A percentile compares a stretch with the other conserved stretches of the same genome.
Conservation (phyloP, 192 early-diverging fungal genomes). For the Chytriomyces sp. region DNA sequence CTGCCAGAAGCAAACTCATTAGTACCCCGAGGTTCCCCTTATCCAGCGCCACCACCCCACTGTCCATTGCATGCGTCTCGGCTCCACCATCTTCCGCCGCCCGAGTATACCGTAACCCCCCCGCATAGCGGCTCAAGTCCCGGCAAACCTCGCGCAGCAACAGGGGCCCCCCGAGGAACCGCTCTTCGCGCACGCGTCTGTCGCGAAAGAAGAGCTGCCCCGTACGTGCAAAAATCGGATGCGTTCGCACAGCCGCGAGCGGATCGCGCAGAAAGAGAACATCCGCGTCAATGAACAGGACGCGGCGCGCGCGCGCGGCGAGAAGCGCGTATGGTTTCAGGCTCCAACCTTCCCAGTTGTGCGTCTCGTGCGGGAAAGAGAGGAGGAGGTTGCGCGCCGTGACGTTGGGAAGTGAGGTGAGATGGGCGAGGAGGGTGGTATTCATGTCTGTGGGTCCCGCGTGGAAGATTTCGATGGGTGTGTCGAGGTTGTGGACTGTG, state of each 20-base stretch:
- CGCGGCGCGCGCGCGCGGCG: not conserved
- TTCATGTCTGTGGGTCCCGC: not conserved
- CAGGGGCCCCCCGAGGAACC: too few species aligned
- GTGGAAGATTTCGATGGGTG: slow-evolving; percentile 9
- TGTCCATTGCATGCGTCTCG: not conserved
- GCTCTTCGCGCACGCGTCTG: not conserved
- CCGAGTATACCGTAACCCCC: too few species aligned
- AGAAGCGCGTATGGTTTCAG: slow-evolving; percentile 6
- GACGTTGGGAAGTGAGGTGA: not conserved
- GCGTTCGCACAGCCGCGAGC: not conserved
- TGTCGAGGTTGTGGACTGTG: not conserved
- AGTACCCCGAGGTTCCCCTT: slow-evolving; percentile 4
- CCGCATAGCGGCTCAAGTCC: too few species aligned
- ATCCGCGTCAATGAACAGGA: too few species aligned
- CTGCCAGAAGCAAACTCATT: not conserved
- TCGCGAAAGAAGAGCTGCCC: slow-evolving; percentile 14
- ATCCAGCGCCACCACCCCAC: not conserved
- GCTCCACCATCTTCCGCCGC: too few species aligned
- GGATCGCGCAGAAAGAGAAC: slow-evolving; percentile 2
- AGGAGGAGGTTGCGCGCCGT: not conserved
- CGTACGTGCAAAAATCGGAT: not conserved
- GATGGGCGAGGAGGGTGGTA: not conserved
- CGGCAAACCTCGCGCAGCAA: too few species aligned
- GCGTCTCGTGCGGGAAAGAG: not conserved
- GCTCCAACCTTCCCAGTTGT: not conserved